These are phyloP conservation scores for Pseudomonodictys pantanalensis DNA, from an alignment of 495 filamentous ascomycete genomes.

Conservation along the genomic window DNA sequence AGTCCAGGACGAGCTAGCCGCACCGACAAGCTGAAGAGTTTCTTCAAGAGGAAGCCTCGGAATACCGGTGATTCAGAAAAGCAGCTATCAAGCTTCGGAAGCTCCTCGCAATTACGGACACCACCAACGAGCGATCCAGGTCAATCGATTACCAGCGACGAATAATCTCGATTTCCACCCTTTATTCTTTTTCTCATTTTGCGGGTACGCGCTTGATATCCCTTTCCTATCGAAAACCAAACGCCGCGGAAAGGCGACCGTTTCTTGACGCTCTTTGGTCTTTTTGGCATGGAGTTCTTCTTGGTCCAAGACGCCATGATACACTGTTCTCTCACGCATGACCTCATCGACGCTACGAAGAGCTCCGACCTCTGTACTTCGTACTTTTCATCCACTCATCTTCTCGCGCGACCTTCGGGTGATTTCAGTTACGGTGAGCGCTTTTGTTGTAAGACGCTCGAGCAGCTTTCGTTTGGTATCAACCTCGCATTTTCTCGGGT, in stretches of 20 bases:
- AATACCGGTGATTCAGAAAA: conserved; percentile 19
- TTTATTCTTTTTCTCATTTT: not conserved
- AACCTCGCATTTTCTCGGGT: not conserved
- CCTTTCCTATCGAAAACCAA: not conserved
- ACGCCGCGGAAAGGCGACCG: too few species aligned
- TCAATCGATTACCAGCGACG: conserved; percentile 18
- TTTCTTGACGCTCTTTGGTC: too few species aligned
- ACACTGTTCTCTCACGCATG: conserved; percentile 1
- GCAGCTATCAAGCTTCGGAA: conserved; percentile 24
- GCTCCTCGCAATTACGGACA: conserved; percentile 24
- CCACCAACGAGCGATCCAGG: conserved; percentile 31
- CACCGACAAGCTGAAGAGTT: conserved; percentile 22
- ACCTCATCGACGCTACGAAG: conserved; percentile 10
- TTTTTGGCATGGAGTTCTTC: too few species aligned
- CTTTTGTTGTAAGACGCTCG: too few species aligned
- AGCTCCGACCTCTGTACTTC: conserved; percentile 5
- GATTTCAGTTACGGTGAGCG: not conserved
- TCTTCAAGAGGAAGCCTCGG: conserved; percentile 28
- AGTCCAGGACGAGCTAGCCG: conserved; percentile 20
- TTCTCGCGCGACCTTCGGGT: not conserved
- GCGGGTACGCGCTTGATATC: not conserved
- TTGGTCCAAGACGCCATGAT: not conserved
- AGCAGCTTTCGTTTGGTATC: too few species aligned
- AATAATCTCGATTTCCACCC: conserved; percentile 8
- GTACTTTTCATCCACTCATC: not conserved